Conservation (phyloP, 2,329 filamentous ascomycete genomes). For the Diaporthe ilicicola region DNA sequence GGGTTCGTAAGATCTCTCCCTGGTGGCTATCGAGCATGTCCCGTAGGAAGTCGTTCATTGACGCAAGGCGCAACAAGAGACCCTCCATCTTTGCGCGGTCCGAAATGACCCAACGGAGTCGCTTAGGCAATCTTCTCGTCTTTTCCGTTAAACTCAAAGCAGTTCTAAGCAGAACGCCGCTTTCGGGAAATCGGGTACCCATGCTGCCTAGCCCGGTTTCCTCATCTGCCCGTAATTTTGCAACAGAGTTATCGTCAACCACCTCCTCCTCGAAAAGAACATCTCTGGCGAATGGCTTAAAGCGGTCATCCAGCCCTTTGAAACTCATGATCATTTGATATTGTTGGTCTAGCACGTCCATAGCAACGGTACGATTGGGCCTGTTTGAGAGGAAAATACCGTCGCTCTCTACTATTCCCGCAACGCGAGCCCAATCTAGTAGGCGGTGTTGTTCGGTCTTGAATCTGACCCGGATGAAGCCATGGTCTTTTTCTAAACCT, state of each 20-base stretch:
- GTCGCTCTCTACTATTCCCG: background rate
- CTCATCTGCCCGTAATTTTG: too few species aligned
- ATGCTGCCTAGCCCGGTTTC: accelerated
- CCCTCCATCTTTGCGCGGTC: background rate
- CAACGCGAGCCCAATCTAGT: background rate
- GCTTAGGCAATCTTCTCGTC: background rate
- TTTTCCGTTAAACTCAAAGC: background rate
- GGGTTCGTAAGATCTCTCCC: background rate
- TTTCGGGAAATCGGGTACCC: background rate
- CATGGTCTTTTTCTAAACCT: background rate
- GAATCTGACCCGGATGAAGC: background rate
- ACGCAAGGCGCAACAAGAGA: background rate
- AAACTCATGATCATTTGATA: background rate
- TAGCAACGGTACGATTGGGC: background rate
- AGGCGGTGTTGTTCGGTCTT: background rate
- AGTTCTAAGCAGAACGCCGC: background rate
- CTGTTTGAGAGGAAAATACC: background rate
- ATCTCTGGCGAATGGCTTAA: background rate
- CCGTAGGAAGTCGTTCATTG: background rate
- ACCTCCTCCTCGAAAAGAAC: background rate
- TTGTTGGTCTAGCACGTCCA: background rate
- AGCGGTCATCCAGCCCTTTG: background rate
- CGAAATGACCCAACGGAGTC: background rate
- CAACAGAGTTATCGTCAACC: accelerated
- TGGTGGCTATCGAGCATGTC: background rate